Conservation (phyloP, 345 rosid genomes). For the Adansonia digitata region DNA sequence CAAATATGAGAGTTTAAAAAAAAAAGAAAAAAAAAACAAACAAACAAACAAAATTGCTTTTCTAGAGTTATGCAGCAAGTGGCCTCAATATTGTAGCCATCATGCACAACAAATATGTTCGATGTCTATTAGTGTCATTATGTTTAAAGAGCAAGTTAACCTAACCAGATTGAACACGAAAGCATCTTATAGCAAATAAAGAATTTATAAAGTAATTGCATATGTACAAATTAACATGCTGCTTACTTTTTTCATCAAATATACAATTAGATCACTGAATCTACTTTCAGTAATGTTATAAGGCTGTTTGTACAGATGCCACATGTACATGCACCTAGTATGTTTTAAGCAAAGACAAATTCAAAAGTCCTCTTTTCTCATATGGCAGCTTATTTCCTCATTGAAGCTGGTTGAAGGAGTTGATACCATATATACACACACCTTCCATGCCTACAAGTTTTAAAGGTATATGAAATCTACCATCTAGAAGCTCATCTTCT, state of each 20-base stretch:
- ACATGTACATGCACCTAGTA: neutral
- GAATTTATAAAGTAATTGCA: neutral
- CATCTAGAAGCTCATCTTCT: neutral
- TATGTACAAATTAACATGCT: neutral
- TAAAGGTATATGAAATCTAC: neutral
- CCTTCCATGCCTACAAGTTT: neutral
- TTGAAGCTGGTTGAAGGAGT: neutral
- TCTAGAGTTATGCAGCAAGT: neutral
- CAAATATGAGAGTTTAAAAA: neutral
- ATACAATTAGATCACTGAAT: neutral
- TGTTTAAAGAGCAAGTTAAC: neutral
- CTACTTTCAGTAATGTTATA: neutral
- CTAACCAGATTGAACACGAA: constrained; percentile 2
- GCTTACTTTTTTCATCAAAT: neutral
- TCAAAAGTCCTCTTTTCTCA: neutral
- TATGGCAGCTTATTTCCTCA: neutral
- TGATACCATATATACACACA: neutral
- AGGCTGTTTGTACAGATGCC: neutral
- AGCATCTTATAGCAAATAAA: neutral
- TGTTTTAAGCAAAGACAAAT: neutral
- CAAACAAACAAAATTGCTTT: no score
- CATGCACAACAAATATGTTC: neutral
- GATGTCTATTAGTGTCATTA: neutral
- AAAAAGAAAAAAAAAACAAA: no score
- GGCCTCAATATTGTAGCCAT: neutral